Base-by-base conservation (phyloP, 2,329 filamentous ascomycete species). In the Cladosporium cucumerinum region DNA sequence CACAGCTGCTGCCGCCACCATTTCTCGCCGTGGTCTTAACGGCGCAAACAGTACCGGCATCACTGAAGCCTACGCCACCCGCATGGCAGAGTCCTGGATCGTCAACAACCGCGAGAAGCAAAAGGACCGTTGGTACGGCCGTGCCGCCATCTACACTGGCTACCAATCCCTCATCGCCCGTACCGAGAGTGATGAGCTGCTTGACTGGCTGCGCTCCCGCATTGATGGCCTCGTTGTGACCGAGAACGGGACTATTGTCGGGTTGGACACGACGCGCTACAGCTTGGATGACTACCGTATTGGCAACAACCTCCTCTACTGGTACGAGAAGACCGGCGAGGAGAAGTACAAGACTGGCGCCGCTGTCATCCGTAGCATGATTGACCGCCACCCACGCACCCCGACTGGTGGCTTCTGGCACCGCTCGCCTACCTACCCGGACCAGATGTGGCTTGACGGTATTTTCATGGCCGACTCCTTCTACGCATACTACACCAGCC, bases 381-480 rank as follows among this genome's bases (percentile, higher is more conserved):
- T 76, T 1, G 70, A 72, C 48, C 57, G 69, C n/a, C 75, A 77
- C 57, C 67, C 68, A 4, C 68, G 68, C 3, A 76, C 72, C 51
- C 36, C 51, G 3, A 65, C 71, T 30, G 71, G 68, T 2, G 74
- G 73, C 1, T 69, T 75, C 43, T 74, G 69, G 70, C 76, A 77
- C 82, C 2, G 46, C 55, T 73, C 69, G 39, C 66, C 68, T 14
- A 69, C 72, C 32, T 84, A 84, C 67, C 79, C 81, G 0, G 70
- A 83, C 58, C 57, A 58, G 32, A 58, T 58, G 57, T 58, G 57
- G 57, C 57, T 58, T 4, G 82, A 85, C 66, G 82, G 82, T 63
- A 81, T 83, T 76, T 83, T 78, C 72, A 82, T 80, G 1, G 71
- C 81, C 5, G 74, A 77, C 16, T 79, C 81, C 0, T 84, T 81